These are phyloP conservation scores for Cynanchum wilfordii DNA, from an alignment of 257 asterid genomes.

Conservation along the genomic window DNA sequence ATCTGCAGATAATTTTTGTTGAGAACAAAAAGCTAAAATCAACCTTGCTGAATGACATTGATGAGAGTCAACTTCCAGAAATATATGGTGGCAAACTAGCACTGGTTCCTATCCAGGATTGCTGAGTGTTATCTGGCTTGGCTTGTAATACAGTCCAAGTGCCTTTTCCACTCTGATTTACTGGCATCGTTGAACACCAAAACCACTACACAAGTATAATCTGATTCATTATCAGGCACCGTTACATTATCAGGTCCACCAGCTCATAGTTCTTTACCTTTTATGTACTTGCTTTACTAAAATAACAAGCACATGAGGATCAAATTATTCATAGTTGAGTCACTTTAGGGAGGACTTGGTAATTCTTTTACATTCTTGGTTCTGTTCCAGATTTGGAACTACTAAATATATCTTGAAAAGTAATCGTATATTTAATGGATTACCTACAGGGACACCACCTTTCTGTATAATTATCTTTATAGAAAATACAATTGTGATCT, in stretches of 20 bases:
- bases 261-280: neutral
- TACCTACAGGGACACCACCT: neutral
- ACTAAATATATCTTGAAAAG: neutral
- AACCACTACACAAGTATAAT: neutral
- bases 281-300: neutral
- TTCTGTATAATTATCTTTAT: neutral
- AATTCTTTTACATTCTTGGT: neutral
- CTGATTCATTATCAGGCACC: neutral
- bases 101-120: constrained; percentile 67
- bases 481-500: no score
- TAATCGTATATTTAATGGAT: neutral
- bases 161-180: no score
- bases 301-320: neutral
- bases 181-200: neutral
- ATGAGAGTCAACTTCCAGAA: constrained; percentile 54
- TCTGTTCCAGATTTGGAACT: neutral
- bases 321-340: neutral
- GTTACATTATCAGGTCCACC: neutral
- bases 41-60: constrained; percentile 41
- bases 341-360: neutral
- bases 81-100: constrained; percentile 60
- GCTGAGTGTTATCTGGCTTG: constrained; percentile 32
- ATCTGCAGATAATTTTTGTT: constrained; percentile 62
- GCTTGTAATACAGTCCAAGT: neutral
- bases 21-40: constrained; percentile 51